Percentiles rank a stretch among this genome's conserved stretches.
Evolutionary conservation across 2,329 filamentous ascomycete species (phyloP).

Genomic region (Aspergillus arachidicola): DNA sequence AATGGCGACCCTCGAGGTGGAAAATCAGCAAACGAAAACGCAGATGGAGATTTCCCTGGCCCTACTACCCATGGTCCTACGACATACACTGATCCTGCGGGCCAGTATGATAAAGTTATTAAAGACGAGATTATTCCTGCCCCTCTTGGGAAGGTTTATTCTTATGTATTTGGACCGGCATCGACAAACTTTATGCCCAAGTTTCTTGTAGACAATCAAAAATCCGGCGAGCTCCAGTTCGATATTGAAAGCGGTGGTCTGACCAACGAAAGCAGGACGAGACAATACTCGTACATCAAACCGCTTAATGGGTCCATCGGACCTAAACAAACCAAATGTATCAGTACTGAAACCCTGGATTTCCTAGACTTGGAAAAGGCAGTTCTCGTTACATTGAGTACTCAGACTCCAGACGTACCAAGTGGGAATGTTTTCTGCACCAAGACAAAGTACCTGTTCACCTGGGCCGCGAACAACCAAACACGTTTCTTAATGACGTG

Average conservation of each 20-base stretch:
- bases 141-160: conserved; percentile 89
- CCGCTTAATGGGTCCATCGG: conserved; percentile 82
- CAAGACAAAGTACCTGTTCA: conserved; percentile 93
- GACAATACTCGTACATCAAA: conserved; percentile 87
- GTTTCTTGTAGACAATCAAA: conserved; percentile 84
- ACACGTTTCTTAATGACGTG: conserved; percentile 88
- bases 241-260: conserved; percentile 79
- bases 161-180: conserved; percentile 78
- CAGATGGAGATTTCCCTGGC: conserved; percentile 72
- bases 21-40: conserved; percentile 45
- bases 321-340: conserved; percentile 91
- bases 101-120: conserved; percentile 81
- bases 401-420: conserved; percentile 91
- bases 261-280: conserved; percentile 71
- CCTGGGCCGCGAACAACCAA: conserved; percentile 84
- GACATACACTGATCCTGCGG: conserved; percentile 75
- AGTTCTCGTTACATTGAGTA: conserved; percentile 78
- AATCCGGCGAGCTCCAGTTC: conserved; percentile 83
- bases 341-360: conserved; percentile 83
- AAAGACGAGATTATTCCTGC: conserved; percentile 86
- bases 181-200: conserved; percentile 83
- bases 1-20: conserved; percentile 50
- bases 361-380: conserved; percentile 83
- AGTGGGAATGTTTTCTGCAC: conserved; percentile 88
- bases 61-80: conserved; percentile 80